phyloP scores from a whole-genome alignment of 305 asterid species.

The Fraxinus angustifolia region DNA sequence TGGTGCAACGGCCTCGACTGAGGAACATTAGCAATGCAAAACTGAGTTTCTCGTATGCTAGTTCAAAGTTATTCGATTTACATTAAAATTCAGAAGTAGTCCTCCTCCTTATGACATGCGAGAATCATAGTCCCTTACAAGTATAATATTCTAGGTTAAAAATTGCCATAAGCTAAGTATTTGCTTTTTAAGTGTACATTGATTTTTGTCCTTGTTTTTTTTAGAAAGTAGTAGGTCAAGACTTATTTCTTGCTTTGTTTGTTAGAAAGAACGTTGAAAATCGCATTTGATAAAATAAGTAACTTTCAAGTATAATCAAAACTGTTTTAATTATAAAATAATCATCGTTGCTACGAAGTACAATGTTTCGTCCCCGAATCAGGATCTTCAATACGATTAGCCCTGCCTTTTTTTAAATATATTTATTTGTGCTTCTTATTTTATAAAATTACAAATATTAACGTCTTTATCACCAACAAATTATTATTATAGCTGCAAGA shows the following conservation, averaged over 20 bases:
- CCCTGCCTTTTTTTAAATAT: too few relatives aligned
- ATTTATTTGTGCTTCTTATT: neutral
- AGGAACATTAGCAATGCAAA: neutral
- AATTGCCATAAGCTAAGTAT: neutral
- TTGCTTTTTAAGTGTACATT: neutral
- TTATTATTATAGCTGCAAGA: neutral
- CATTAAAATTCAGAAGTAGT: neutral
- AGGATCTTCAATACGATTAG: neutral
- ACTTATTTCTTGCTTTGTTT: neutral
- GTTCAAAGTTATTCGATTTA: neutral
- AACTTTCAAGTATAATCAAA: neutral
- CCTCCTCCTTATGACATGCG: neutral
- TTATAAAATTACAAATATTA: neutral
- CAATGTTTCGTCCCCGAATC: neutral
- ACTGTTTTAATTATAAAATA: neutral
- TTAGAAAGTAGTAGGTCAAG: neutral
- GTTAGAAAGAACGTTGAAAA: neutral
- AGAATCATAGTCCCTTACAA: too few relatives aligned
- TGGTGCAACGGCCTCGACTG: too few relatives aligned
- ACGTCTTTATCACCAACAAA: neutral
- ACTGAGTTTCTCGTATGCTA: neutral
- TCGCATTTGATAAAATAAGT: neutral
- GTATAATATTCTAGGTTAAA: neutral
- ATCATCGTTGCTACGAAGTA: neutral
- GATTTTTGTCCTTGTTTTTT: neutral